Conservation (phyloP, 768 basidiomycete genomes). For the Suillus lakei region DNA sequence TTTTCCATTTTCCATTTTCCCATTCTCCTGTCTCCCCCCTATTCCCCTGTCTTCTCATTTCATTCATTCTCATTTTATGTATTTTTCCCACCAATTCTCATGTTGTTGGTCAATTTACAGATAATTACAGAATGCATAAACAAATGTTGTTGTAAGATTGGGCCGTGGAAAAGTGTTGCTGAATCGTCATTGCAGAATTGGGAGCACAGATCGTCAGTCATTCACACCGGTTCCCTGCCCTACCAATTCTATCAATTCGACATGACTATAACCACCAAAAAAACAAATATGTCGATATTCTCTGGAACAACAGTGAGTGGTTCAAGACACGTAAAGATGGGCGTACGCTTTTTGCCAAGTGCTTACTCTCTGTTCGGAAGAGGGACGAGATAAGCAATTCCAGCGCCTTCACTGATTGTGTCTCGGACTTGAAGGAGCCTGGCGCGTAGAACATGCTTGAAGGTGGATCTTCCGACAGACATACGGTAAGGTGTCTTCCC, state of each 20-base stretch:
- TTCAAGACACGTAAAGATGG: slow-evolving; percentile 60
- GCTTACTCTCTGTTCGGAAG: slow-evolving; percentile 46
- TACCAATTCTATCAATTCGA: neutral
- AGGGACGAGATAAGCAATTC: slow-evolving; percentile 57
- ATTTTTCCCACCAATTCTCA: too few species aligned
- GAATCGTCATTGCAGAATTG: neutral
- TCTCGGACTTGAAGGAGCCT: slow-evolving; percentile 54
- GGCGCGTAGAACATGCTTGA: slow-evolving; percentile 40
- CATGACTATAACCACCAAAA: neutral
- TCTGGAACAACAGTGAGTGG: slow-evolving; percentile 53
- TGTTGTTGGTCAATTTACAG: too few species aligned
- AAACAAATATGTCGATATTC: slow-evolving; percentile 27
- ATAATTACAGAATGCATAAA: too few species aligned
- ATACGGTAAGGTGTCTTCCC: slow-evolving; percentile 59
- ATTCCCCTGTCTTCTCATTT: too few species aligned
- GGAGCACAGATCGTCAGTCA: slow-evolving; percentile 4
- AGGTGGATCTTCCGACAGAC: slow-evolving; percentile 37
- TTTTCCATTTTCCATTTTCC: too few species aligned
- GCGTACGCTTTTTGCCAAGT: slow-evolving; percentile 54
- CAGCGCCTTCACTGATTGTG: slow-evolving; percentile 48
- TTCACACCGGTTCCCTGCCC: neutral
- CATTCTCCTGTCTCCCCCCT: too few species aligned
- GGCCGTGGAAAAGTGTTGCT: too few species aligned
- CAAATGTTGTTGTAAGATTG: too few species aligned
- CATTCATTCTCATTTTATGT: too few species aligned